Base-by-base conservation (phyloP, 805 yeast genomes). In the Candida nemodendra region DNA sequence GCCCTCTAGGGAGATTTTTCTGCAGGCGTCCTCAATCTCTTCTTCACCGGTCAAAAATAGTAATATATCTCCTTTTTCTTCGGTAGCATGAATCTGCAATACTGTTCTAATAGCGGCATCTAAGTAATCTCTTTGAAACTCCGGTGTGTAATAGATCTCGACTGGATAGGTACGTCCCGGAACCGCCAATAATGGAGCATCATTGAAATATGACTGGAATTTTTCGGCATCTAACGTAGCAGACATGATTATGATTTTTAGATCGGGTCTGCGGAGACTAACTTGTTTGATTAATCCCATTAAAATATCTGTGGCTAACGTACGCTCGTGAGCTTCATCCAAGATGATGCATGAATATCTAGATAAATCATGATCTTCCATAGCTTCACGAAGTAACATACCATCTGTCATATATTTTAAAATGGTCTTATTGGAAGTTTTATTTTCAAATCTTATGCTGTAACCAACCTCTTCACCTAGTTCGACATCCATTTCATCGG, bases 81-180 rank as follows among this genome's bases (percentile, higher is more conserved):
- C 98, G 17, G 96, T 88, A 18, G 96, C 96, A 66, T 93, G 99
- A 47, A 91, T 93, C 64, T 91, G 98, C 48, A 93, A 68, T 8
- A 91, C 98, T 0, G 98, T 93, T 50, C 97, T 76, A 42, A 93
- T 87, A 1, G 98, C 96, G 18, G 96, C 87, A 58, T 91, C 97
- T 51, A 91, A 66, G 58, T 91, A 91, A 60, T 91, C 98, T 51
- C 93, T 79, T 67, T 93, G 98, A 59, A 81, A 89, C 62, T 93
- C 98, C 14, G 97, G 96, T 0, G 99, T 93, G 62, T 93, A 91
- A 65, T 88, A 91, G 39, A 91, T 84, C 62, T 93, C 99, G 32
- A 91, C 99, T 0, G 98, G 98, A 59, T 80, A 93, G 2, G 99
- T 93, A 74, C 99, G 80, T 56, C 99, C 99, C 2, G 98, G 97